Evolutionary conservation across 148 eudicot genomes (phyloP), one percentile per base, ranked within the genome.

Genomic region (Selenicereus undatus): DNA sequence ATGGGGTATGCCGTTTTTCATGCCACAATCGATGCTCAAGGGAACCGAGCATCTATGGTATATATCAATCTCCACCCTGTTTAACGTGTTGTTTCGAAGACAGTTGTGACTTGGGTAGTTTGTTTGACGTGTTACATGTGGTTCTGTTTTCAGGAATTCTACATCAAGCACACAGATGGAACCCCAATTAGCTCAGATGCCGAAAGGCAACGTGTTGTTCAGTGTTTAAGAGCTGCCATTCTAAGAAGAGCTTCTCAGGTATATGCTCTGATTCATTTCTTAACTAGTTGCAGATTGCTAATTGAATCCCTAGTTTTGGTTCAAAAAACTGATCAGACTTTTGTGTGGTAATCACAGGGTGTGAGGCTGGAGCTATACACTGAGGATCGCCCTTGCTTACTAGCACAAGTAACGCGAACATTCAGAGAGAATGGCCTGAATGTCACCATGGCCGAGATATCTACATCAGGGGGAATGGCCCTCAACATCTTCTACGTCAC

Each of bases 1-100:
- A 92, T 95, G 99, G 83, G 89, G 6, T 95, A 95, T 79, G 87
- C 92, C n/a, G 94, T 95, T 50, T 95, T 89, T 74, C 99, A 95
- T 86, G 99, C 93, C 26, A 95, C 97, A 0, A 83, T 93, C 26
- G 86, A 90, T 79, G 85, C 97, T 22, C 81, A 89, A n/a, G 89
- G 82, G 5, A 88, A 86, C 69, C 82, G 81, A 20, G 97, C 94
- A 54, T 86, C 78, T 79, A 62, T 92, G 94, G 99, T 95, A 93
- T 72, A 78, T 84, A 50, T 81, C 65, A 0, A 26, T 58, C 50
- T 22, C 60, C 26, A 30, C 10, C 71, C 32, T 66, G 36, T 36
- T 26, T 65, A 8, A 14, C 77, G 35, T 35, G 5, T 65, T 30
- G 17, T 27, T 75, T 32, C 27, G 4, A 58, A 17, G n/a, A 11